Conservation (phyloP, 129 eudicot genomes). For the Solidago caesia region DNA sequence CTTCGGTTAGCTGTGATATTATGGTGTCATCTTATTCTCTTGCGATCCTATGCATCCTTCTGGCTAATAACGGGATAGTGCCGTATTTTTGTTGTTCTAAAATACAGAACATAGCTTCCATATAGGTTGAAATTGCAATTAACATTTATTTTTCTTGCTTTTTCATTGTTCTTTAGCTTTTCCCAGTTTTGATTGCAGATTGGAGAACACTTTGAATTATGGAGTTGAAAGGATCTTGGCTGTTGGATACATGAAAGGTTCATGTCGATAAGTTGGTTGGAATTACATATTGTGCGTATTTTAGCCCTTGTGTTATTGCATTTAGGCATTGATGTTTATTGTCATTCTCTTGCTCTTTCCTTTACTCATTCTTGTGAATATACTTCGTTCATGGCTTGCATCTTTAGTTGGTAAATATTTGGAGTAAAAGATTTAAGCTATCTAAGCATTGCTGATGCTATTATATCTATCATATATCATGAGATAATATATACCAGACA, state of each 20-base stretch:
- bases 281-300: background rate
- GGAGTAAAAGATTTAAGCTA: constrained; percentile 14
- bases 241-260: constrained; percentile 76
- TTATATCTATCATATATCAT: background rate
- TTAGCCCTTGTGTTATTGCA: background rate
- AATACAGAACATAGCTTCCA: background rate
- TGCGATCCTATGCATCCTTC: background rate
- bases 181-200: constrained; percentile 44
- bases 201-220: constrained; percentile 82
- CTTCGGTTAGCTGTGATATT: background rate
- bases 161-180: background rate
- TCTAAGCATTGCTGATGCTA: background rate
- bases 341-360: constrained; percentile 5
- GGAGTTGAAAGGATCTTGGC: constrained; percentile 95
- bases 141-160: background rate
- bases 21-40: background rate
- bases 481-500: background rate
- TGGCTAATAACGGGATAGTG: background rate
- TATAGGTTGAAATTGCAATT: background rate
- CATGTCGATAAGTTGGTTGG: constrained; percentile 55
- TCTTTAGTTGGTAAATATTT: constrained; percentile 14
- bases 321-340: background rate
- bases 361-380: background rate
- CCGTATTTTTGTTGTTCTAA: background rate
- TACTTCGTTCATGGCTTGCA: background rate